Evolutionary conservation across 140 eudicot species (phyloP), one percentile per base, ranked within the genome.

Genomic region (Ambrosia hybrid): DNA sequence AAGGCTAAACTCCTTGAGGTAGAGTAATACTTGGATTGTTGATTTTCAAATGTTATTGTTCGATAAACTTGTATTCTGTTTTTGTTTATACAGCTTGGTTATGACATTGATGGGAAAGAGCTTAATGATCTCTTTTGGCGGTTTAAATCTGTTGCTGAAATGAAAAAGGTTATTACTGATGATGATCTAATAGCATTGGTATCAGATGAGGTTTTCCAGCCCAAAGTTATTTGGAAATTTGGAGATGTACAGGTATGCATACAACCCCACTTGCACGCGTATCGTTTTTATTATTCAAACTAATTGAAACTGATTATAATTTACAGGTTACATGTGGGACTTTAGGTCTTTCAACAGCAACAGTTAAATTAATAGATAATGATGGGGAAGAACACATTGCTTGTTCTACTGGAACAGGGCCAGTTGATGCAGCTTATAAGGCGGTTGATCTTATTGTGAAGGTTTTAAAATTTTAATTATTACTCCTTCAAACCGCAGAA

Each of bases 341-440:
- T 80, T 89, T 88, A 55, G 99, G 96, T 72, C 96, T 94, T 76
- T 86, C 99, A 0, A 90, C 96, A 21, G 97, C 99, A 56, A 90
- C 97, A 2, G 91, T 90, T 53, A 90, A 75, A 74, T 81, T 94
- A 64, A 72, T 80, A 72, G 94, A 88, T 84, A 84, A 56, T 36
- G 80, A 88, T 41, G 97, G 96, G 51, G 58, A 65, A 41, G 99
- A 88, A 73, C 87, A 84, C 74, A 71, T 90, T 72, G 80, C 88
- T 39, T 94, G 99, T 46, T 86, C 97, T 4, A 89, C 86, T 70
- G 99, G 99, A 75, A 94, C 96, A 52, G 99, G 99, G 51, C 99
- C 99, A 1, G 97, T 94, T 78, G 99, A 94, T 82, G 86, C 99
- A 21, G 96, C 97, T 67, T 94, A 94, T 77, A 90, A 90, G 79